A percentile compares a stretch with the other conserved stretches of the same genome.
phyloP scores from a whole-genome alignment of 2,329 filamentous ascomycete species.

The Cryphonectria naterciae region DNA sequence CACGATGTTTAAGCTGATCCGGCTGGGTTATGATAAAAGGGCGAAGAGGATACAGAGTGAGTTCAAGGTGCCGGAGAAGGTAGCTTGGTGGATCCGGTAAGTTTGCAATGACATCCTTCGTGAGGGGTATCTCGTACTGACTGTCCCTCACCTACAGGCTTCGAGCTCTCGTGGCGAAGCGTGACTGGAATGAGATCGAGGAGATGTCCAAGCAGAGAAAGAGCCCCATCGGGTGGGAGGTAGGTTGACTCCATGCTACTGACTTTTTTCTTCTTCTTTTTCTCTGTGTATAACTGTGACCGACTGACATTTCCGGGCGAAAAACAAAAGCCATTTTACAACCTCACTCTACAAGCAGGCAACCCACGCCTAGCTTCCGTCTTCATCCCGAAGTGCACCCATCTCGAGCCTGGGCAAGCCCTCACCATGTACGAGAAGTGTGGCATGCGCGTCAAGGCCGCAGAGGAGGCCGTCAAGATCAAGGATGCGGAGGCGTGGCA shows the following conservation, averaged over 20 bases:
- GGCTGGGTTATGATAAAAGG: conserved; percentile 78
- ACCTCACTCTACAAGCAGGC: conserved; percentile 83
- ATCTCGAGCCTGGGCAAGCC: conserved; percentile 67
- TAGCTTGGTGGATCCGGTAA: conserved; percentile 80
- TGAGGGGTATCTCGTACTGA: background rate
- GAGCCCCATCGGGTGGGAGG: conserved; percentile 95
- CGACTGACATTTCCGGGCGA: background rate
- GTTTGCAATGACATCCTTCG: conserved; percentile 31
- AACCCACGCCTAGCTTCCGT: conserved; percentile 82
- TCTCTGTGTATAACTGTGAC: background rate
- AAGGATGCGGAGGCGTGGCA: conserved; percentile 80
- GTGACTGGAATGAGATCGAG: conserved; percentile 92
- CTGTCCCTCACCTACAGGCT: conserved; percentile 57
- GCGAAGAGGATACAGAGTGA: conserved; percentile 88
- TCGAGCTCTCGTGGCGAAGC: conserved; percentile 83
- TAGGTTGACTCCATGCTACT: conserved; percentile 47
- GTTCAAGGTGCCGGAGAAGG: conserved; percentile 91
- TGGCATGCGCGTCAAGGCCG: conserved; percentile 84
- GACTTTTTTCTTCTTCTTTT: background rate
- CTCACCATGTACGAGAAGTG: conserved; percentile 97
- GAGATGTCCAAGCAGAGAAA: conserved; percentile 79
- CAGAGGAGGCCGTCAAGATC: conserved; percentile 83
- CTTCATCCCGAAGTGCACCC: conserved; percentile 87
- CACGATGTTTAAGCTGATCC: conserved; percentile 87
- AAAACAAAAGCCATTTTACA: conserved; percentile 78